Conservation (phyloP, 163 green algal genomes). For the Chloroidium sp. region DNA sequence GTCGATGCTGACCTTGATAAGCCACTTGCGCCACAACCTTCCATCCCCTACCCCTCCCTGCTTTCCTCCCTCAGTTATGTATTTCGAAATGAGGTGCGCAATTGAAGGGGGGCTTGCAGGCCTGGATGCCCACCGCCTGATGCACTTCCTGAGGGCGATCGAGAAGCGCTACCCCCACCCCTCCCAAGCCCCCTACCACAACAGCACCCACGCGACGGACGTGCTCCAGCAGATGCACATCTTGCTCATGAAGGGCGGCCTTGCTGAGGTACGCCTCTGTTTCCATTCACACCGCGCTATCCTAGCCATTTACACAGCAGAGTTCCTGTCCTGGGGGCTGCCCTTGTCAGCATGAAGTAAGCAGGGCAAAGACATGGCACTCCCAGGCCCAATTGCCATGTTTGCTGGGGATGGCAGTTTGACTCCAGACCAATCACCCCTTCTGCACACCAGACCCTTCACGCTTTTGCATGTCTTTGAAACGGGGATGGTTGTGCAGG, state of each 20-base stretch:
- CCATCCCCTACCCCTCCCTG: not conserved
- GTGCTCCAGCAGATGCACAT: slow-evolving; percentile 46
- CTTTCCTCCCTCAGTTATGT: not conserved
- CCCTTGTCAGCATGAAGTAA: too few relatives aligned
- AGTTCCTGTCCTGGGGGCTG: too few relatives aligned
- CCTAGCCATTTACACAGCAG: too few relatives aligned
- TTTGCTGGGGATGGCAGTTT: too few relatives aligned
- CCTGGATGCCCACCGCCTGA: slow-evolving; percentile 42
- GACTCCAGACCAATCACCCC: too few relatives aligned
- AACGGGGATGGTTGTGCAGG: not conserved
- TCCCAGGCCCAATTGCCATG: too few relatives aligned
- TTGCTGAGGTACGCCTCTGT: not conserved
- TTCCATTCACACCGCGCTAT: too few relatives aligned
- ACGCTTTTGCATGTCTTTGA: too few relatives aligned
- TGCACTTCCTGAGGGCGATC: slow-evolving; percentile 42
- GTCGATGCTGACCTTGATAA: not conserved
- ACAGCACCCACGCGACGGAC: slow-evolving; percentile 41
- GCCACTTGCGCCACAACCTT: not conserved
- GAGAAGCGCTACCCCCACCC: slow-evolving; percentile 45
- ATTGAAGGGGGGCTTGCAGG: not conserved
- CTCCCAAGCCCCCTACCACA: slow-evolving; percentile 31
- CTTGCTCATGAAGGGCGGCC: slow-evolving; percentile 23
- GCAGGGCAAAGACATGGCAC: too few relatives aligned
- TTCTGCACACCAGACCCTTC: too few relatives aligned
- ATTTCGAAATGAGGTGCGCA: not conserved